These are phyloP conservation scores for Xylariomycetidae sp. DNA, from an alignment of 2,329 filamentous ascomycete genomes.

Conservation along the genomic window DNA sequence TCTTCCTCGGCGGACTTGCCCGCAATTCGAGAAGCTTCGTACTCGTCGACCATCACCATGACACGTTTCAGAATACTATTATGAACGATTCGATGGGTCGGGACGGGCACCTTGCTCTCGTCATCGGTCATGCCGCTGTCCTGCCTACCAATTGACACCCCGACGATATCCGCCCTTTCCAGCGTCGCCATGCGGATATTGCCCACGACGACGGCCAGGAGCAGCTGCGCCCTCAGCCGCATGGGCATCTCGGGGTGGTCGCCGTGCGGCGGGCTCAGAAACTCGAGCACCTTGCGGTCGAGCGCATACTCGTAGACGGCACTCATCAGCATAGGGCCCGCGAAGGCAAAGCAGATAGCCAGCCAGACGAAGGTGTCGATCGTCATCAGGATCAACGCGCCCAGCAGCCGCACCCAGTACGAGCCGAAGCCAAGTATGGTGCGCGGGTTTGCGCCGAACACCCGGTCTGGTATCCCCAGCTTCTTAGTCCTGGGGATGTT, in stretches of 20 bases:
- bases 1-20: conserved; percentile 2
- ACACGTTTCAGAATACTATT: conserved; percentile 26
- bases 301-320: conserved; percentile 27
- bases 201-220: conserved; percentile 25
- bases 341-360: conserved; percentile 25
- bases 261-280: conserved; percentile 17
- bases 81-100: conserved; percentile 13
- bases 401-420: conserved; percentile 22
- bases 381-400: conserved; percentile 17
- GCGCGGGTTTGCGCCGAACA: conserved; percentile 59
- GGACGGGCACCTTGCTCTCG: conserved; percentile 5
- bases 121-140: conserved; percentile 8
- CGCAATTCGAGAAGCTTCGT: conserved; percentile 10
- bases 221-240: conserved; percentile 20
- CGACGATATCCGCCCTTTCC: conserved; percentile 10
- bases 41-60: conserved; percentile 25
- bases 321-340: conserved; percentile 24
- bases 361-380: conserved; percentile 24
- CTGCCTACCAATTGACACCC: conserved; percentile 5
- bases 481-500: conserved; percentile 29
- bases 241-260: conserved; percentile 10
- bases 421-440: conserved; percentile 31
- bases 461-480: conserved; percentile 30
- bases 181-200: conserved; percentile 26
- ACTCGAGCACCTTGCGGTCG: conserved; percentile 25